These are phyloP conservation scores for Xylariaceae sp. DNA, from an alignment of 2,329 filamentous ascomycete genomes.

Conservation along the genomic window DNA sequence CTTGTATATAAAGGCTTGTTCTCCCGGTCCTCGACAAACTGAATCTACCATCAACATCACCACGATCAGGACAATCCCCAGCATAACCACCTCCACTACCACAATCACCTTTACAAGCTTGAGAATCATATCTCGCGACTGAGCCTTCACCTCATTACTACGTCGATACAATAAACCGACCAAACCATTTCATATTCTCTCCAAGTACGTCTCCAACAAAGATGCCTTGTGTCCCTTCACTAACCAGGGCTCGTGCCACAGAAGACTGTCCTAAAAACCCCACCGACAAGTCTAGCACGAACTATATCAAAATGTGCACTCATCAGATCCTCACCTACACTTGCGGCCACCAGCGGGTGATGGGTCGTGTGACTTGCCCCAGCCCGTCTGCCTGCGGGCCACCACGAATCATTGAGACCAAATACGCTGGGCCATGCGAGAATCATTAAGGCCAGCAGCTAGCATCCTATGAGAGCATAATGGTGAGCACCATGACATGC, in stretches of 20 bases:
- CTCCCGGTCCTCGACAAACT: slow-evolving; percentile 21
- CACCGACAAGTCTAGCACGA: not conserved
- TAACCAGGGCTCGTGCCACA: not conserved
- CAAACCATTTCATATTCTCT: not conserved
- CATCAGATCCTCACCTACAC: slow-evolving; percentile 22
- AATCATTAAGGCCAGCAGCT: not conserved
- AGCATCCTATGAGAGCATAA: no score
- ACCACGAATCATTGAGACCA: slow-evolving; percentile 1
- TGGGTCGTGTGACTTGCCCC: slow-evolving; percentile 15
- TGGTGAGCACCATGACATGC: slow-evolving; percentile 1
- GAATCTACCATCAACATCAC: slow-evolving; percentile 13
- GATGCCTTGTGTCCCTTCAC: not conserved
- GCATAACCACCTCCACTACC: no score
- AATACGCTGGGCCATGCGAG: slow-evolving; percentile 14
- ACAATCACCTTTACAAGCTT: not conserved
- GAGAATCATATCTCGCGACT: no score
- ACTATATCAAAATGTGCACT: slow-evolving; percentile 26
- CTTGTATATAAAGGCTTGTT: slow-evolving; percentile 25
- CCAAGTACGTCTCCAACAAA: slow-evolving; percentile 5
- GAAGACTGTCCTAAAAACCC: not conserved
- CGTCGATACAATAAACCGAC: not conserved
- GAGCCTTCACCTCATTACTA: no score
- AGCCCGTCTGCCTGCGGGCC: slow-evolving; percentile 12
- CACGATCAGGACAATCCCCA: no score
- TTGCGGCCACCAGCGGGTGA: slow-evolving; percentile 21